Evolutionary conservation across 1,284 basidiomycete species (phyloP).

Genomic region (Trichosporon inkin): DNA sequence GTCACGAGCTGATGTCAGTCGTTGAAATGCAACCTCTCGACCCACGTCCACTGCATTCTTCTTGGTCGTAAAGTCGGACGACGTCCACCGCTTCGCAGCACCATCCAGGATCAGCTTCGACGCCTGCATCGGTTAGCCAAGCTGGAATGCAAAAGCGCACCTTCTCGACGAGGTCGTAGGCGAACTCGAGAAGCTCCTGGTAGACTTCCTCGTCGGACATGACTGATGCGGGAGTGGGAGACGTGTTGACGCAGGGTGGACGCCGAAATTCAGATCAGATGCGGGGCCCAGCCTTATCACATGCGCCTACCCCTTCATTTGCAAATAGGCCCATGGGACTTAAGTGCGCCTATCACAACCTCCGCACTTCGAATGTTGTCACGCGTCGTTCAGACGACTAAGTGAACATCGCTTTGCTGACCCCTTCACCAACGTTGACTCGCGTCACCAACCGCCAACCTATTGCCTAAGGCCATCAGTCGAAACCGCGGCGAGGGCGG

Average conservation of each 20-base stretch:
- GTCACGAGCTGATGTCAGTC: conserved; percentile 63
- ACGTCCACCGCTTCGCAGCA: conserved; percentile 31
- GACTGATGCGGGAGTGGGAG: neutral
- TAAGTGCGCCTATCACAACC: neutral
- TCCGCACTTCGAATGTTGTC: neutral
- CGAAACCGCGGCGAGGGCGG: conserved; percentile 4
- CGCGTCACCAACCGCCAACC: conserved; percentile 1
- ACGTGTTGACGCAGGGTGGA: neutral
- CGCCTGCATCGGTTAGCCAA: conserved; percentile 19
- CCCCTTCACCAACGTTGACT: neutral
- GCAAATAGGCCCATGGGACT: neutral
- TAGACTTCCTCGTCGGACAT: conserved; percentile 20
- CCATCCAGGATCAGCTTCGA: conserved; percentile 27
- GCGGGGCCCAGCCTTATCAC: conserved; percentile 7
- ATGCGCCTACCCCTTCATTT: neutral
- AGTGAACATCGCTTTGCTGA: neutral
- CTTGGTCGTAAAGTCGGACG: conserved; percentile 29
- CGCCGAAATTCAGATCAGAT: conserved; percentile 1
- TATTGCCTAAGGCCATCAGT: neutral
- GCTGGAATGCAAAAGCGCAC: conserved; percentile 4
- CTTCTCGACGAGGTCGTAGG: conserved; percentile 23
- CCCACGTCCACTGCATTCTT: conserved; percentile 57
- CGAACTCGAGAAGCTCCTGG: conserved; percentile 31
- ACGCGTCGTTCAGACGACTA: conserved; percentile 2
- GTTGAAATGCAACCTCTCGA: neutral